Percentiles rank a stretch among this genome's conserved stretches.
These are phyloP conservation scores for Amanita muscaria DNA, from an alignment of 768 basidiomycete species.

Conservation along the genomic window DNA sequence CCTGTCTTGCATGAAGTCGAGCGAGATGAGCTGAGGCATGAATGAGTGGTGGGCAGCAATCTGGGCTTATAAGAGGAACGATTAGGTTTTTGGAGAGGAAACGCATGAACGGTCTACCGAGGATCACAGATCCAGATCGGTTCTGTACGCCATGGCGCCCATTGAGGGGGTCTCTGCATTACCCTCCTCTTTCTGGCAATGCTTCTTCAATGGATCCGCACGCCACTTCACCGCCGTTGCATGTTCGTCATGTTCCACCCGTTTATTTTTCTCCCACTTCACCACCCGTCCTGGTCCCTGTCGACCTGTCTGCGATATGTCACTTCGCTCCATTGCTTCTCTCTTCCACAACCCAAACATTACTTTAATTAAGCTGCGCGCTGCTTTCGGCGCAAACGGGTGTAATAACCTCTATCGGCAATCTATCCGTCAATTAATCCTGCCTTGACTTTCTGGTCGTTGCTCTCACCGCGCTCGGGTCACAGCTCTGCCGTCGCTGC, in stretches of 20 bases:
- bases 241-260: slow-evolving; percentile 4
- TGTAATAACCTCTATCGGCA: not conserved
- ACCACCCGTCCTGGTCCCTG: no score
- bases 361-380: not conserved
- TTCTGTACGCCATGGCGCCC: slow-evolving; percentile 10
- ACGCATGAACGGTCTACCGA: slow-evolving; percentile 22
- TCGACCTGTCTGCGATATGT: no score
- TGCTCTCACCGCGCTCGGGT: no score
- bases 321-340: no score
- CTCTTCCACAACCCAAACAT: no score
- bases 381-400: not conserved
- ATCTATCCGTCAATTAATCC: no score
- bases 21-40: slow-evolving; percentile 5
- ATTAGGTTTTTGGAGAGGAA: slow-evolving; percentile 10
- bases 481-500: no score
- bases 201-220: slow-evolving; percentile 9
- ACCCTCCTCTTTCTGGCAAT: slow-evolving; percentile 4
- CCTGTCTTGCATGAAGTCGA: slow-evolving; percentile 3
- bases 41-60: no score
- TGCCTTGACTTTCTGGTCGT: no score
- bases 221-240: slow-evolving; percentile 9
- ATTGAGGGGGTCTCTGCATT: slow-evolving; percentile 3
- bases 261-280: not conserved
- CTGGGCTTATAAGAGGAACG: no score
- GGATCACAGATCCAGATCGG: slow-evolving; percentile 28